Evolutionary conservation across 495 filamentous ascomycete genomes (phyloP).

Genomic region (Oidiodendron maius): DNA sequence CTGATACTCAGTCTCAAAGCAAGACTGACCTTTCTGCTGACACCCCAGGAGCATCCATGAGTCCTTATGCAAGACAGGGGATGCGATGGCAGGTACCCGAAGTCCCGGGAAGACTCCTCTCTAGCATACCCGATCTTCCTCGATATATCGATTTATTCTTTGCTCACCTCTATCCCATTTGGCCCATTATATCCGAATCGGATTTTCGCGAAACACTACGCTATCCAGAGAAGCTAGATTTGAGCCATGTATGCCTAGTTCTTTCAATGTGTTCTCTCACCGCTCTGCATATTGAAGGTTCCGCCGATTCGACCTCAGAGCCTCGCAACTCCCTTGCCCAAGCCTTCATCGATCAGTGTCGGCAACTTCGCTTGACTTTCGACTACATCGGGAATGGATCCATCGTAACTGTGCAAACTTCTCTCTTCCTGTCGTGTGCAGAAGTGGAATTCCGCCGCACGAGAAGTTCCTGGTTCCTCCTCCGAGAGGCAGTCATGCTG

Average conservation of each 20-base stretch:
- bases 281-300: slow-evolving; percentile 23
- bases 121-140: neutral
- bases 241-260: slow-evolving; percentile 22
- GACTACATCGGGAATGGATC: slow-evolving; percentile 20
- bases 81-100: neutral
- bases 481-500: slow-evolving; percentile 53
- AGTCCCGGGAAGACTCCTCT: neutral
- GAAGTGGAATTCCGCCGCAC: slow-evolving; percentile 22
- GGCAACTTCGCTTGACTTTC: slow-evolving; percentile 17
- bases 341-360: slow-evolving; percentile 23
- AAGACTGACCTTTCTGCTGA: no score
- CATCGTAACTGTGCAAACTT: slow-evolving; percentile 18
- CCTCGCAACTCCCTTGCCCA: slow-evolving; percentile 19
- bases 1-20: no score
- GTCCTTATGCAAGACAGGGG: neutral
- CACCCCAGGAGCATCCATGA: neutral
- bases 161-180: slow-evolving; percentile 27
- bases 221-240: slow-evolving; percentile 10
- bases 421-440: slow-evolving; percentile 22
- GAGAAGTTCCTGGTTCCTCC: slow-evolving; percentile 45
- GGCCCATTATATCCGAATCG: slow-evolving; percentile 27
- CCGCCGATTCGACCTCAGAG: slow-evolving; percentile 1
- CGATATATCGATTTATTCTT: slow-evolving; percentile 24
- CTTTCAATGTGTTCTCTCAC: slow-evolving; percentile 24
- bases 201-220: slow-evolving; percentile 9